These are phyloP conservation scores for Scenedesmus sp. DNA, from an alignment of 163 green algal species.

Conservation along the genomic window DNA sequence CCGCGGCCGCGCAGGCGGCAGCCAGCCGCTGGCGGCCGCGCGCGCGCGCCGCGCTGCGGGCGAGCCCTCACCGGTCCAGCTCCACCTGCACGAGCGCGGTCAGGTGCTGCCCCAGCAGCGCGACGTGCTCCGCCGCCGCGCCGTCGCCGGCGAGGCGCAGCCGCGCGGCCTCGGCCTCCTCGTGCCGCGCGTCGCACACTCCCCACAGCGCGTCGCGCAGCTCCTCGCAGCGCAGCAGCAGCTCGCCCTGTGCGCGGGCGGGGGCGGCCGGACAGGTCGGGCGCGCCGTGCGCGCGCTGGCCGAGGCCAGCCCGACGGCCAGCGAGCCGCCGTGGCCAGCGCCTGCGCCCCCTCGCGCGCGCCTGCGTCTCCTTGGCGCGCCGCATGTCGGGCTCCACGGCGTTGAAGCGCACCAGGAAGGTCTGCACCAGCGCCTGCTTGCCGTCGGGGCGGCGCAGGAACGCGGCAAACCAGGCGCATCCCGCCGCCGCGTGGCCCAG, in stretches of 20 bases:
- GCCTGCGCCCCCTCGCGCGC: too few relatives aligned
- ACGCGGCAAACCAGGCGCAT: constrained; percentile 48
- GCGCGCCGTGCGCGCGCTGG: too few relatives aligned
- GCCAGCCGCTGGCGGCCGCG: too few relatives aligned
- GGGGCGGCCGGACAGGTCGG: too few relatives aligned
- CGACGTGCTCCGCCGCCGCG: constrained; percentile 57
- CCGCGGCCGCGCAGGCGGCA: too few relatives aligned
- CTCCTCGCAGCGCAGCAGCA: constrained; percentile 78
- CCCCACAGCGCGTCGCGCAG: constrained; percentile 79
- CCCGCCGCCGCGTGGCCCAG: constrained; percentile 49
- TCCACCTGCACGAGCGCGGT: constrained; percentile 37
- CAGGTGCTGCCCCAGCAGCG: constrained; percentile 15
- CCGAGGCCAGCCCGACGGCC: too few relatives aligned
- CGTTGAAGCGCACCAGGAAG: constrained; percentile 67
- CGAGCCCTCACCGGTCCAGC: constrained; percentile 41
- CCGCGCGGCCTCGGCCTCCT: constrained; percentile 63
- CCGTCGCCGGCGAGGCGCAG: constrained; percentile 52
- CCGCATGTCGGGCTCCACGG: constrained; percentile 58
- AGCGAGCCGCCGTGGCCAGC: too few relatives aligned
- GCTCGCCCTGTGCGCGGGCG: constrained; percentile 53
- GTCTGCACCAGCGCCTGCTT: constrained; percentile 55
- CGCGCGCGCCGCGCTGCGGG: too few relatives aligned
- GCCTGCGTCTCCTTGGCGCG: constrained; percentile 52
- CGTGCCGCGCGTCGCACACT: constrained; percentile 70
- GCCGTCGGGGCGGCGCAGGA: constrained; percentile 60